phyloP scores from a whole-genome alignment of 148 eudicot genomes.

The Cornus suecica region DNA sequence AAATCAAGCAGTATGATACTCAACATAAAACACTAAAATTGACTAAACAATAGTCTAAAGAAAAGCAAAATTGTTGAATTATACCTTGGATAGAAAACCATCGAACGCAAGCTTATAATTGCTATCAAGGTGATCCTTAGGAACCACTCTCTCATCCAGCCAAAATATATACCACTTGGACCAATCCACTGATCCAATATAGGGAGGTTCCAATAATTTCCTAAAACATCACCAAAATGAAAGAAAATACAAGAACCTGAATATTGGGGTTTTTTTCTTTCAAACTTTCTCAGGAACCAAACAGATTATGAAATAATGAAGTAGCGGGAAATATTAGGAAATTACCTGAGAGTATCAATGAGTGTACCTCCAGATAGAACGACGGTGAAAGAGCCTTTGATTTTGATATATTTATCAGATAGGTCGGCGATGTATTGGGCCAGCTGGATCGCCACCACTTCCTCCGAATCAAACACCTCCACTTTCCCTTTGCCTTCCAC shows the following conservation, averaged over 20 bases:
- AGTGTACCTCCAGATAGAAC: constrained; percentile 70
- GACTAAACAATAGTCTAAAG: no score
- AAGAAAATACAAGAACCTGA: neutral
- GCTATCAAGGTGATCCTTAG: constrained; percentile 75
- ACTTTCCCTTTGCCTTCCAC: constrained; percentile 25
- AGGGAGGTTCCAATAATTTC: constrained; percentile 72
- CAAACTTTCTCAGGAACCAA: neutral
- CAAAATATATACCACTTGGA: constrained; percentile 91
- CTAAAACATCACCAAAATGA: constrained; percentile 27
- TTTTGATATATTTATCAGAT: constrained; percentile 31
- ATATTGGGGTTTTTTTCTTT: neutral
- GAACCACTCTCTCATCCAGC: constrained; percentile 94
- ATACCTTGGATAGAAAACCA: constrained; percentile 83
- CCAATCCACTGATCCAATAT: constrained; percentile 67
- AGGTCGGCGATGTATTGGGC: constrained; percentile 51
- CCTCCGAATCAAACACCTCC: constrained; percentile 40
- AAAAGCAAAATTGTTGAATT: neutral
- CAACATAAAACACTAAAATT: no score
- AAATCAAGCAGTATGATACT: no score
- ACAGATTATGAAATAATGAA: neutral
- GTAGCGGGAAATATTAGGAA: no score
- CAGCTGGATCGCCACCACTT: constrained; percentile 41
- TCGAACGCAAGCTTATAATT: constrained; percentile 77
- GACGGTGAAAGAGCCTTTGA: constrained; percentile 51
- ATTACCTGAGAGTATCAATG: constrained; percentile 55